A percentile compares a stretch with the other conserved stretches of the same genome.
phyloP scores from a whole-genome alignment of 2,329 filamentous ascomycete species.

The Pestalotiopsis sp. region DNA sequence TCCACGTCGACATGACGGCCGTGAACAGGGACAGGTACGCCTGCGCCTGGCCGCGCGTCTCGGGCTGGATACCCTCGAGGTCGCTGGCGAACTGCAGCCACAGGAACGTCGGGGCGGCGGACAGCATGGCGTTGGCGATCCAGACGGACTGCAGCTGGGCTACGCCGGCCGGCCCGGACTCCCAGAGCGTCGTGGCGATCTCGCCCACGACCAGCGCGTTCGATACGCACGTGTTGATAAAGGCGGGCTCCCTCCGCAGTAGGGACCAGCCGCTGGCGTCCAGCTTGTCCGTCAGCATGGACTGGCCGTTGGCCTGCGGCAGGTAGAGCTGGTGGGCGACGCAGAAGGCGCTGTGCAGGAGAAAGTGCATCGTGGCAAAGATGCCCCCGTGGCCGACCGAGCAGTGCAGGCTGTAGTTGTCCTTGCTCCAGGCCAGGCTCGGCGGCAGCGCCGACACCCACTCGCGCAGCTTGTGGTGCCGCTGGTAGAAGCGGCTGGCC shows the following conservation, averaged over 20 bases:
- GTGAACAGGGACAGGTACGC: constrained; percentile 8
- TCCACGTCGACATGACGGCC: constrained; percentile 8
- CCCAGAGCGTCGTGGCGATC: constrained; percentile 7
- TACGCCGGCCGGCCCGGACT: neutral
- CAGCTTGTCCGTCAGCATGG: constrained; percentile 7
- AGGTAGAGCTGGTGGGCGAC: constrained; percentile 11
- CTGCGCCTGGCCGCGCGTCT: constrained; percentile 9
- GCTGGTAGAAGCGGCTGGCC: constrained; percentile 11
- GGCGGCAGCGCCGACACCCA: constrained; percentile 6
- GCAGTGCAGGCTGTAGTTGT: constrained; percentile 9
- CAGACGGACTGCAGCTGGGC: constrained; percentile 9
- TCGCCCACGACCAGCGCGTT: constrained; percentile 8
- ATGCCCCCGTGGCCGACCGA: constrained; percentile 4
- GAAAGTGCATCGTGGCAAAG: constrained; percentile 13
- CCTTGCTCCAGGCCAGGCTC: constrained; percentile 10
- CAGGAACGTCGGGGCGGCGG: constrained; percentile 5
- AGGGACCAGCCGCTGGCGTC: constrained; percentile 11
- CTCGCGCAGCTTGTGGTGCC: constrained; percentile 9
- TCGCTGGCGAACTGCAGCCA: constrained; percentile 13
- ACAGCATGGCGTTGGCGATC: constrained; percentile 10
- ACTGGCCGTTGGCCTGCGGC: constrained; percentile 8
- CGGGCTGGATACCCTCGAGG: constrained; percentile 7
- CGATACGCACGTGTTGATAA: constrained; percentile 12
- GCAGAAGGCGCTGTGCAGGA: constrained; percentile 12
- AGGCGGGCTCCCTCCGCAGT: constrained; percentile 7